Conservation (phyloP, 139 green algal species). For the Coelastrella sp. region DNA sequence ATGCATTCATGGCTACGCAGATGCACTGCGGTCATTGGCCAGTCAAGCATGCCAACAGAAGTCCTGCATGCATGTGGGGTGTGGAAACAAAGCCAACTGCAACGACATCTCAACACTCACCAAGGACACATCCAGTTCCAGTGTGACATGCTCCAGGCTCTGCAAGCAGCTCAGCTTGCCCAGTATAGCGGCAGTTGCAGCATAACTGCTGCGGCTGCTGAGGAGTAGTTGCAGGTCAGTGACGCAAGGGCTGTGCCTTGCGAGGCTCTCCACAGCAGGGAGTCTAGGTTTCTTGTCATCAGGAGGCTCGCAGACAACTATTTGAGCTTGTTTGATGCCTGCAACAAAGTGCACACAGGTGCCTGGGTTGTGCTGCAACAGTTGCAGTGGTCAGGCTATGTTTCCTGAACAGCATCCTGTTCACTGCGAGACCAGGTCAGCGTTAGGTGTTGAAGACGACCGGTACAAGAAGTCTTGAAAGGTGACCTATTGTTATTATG, state of each 20-base stretch:
- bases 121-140: constrained; percentile 1
- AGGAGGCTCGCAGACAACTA: constrained; percentile 4
- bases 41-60: background rate
- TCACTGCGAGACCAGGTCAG: too few relatives aligned
- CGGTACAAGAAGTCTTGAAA: too few relatives aligned
- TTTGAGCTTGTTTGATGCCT: background rate
- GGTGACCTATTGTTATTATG: too few relatives aligned
- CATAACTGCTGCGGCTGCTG: constrained; percentile 20
- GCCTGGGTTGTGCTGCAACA: background rate
- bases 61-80: background rate
- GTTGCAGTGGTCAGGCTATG: background rate
- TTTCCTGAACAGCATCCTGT: background rate
- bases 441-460: too few relatives aligned
- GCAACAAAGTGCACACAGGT: too few relatives aligned
- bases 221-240: constrained; percentile 26
- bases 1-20: too few relatives aligned
- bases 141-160: background rate
- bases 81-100: background rate
- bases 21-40: too few relatives aligned
- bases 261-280: background rate
- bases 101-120: background rate
- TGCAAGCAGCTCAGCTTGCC: background rate
- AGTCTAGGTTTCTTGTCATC: background rate
- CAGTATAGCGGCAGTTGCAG: background rate
- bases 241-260: constrained; percentile 14